Evolutionary conservation across 208 protist genomes (phyloP).

Genomic region (Crithidia bombi): DNA sequence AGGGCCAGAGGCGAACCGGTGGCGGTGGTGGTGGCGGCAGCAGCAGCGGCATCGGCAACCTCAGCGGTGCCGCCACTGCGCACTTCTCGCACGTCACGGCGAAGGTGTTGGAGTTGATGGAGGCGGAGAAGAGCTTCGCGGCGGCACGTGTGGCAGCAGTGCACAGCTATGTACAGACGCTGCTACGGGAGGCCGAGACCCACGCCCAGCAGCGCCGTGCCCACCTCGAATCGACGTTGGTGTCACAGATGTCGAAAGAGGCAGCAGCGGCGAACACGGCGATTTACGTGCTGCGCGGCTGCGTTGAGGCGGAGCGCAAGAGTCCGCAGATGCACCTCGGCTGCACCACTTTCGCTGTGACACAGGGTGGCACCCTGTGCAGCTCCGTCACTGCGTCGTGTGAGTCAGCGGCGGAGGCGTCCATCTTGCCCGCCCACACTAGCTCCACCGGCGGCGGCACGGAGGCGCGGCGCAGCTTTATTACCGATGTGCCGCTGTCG

Average conservation of each 20-base stretch:
- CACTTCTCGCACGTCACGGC: slow-evolving; percentile 27
- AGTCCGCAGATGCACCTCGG: slow-evolving; percentile 78
- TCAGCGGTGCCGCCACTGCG: slow-evolving; percentile 7
- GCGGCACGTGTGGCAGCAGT: slow-evolving; percentile 18
- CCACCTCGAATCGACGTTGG: slow-evolving; percentile 36
- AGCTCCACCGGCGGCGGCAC: not conserved
- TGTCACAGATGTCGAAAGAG: slow-evolving; percentile 46
- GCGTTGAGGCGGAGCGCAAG: slow-evolving; percentile 75
- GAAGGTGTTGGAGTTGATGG: slow-evolving; percentile 39
- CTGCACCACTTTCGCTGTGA: slow-evolving; percentile 77
- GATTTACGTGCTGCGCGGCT: slow-evolving; percentile 74
- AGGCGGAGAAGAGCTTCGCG: slow-evolving; percentile 23
- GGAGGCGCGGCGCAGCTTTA: slow-evolving; percentile 49
- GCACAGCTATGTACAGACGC: slow-evolving; percentile 21
- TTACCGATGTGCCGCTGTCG: slow-evolving; percentile 72
- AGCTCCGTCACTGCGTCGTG: not conserved
- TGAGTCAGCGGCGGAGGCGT: not conserved
- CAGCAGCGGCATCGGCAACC: not conserved
- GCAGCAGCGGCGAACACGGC: slow-evolving; percentile 84
- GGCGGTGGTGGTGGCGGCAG: slow-evolving; percentile 16
- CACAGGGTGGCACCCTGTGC: not conserved
- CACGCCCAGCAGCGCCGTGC: slow-evolving; percentile 32
- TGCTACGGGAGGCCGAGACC: slow-evolving; percentile 32
- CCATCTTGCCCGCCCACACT: too few species aligned
- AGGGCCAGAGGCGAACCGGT: slow-evolving; percentile 44